Conservation (phyloP, 164 flowering plant genomes). For the Protea cynaroides region DNA sequence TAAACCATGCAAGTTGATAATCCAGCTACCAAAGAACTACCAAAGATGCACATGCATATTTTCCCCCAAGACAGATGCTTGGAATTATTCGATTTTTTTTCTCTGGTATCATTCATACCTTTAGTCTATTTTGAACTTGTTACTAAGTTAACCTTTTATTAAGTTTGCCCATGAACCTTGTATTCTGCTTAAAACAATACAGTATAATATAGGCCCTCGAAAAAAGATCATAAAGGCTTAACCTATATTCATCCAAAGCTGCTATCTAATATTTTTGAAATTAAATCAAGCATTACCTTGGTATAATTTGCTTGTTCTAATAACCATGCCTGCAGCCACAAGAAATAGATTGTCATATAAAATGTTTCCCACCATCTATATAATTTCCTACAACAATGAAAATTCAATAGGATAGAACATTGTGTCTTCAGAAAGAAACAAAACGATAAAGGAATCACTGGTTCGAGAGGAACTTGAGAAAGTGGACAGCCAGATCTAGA, state of each 20-base stretch:
- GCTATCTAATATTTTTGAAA: background rate
- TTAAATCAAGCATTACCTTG: slow-evolving; percentile 43
- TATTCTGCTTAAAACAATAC: background rate
- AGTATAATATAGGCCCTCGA: background rate
- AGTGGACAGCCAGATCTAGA: too few relatives aligned
- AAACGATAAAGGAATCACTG: background rate
- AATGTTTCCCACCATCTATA: background rate
- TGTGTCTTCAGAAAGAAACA: background rate
- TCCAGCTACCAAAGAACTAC: too few relatives aligned
- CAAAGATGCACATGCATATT: background rate
- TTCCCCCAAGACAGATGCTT: background rate
- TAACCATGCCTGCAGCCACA: slow-evolving; percentile 58
- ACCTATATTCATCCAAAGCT: background rate
- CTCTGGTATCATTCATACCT: too few relatives aligned
- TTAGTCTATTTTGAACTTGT: too few relatives aligned
- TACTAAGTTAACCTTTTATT: too few relatives aligned
- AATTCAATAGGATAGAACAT: background rate
- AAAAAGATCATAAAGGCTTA: too few relatives aligned
- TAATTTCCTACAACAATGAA: background rate
- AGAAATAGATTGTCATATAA: background rate
- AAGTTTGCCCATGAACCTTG: background rate
- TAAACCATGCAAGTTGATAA: too few relatives aligned
- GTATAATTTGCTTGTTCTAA: slow-evolving; percentile 74
- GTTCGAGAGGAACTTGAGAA: too few relatives aligned
- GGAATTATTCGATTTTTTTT: background rate